Evolutionary conservation across 345 rosid species (phyloP).

Genomic region (Combretum micranthum): DNA sequence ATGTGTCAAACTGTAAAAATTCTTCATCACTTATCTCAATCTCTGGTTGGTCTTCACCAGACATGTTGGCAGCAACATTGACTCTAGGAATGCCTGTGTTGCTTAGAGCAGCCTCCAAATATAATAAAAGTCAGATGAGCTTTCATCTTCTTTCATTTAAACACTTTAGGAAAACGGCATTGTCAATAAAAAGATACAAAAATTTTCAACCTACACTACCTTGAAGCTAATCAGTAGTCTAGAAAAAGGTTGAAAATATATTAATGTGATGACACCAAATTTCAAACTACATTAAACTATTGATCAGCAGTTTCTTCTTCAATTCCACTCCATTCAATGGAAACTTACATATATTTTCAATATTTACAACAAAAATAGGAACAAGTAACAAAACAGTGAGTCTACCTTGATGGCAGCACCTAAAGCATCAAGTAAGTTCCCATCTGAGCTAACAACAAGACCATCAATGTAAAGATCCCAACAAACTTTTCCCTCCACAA

Average conservation of each 20-base stretch:
- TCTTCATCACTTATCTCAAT: constrained; percentile 93
- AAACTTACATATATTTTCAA: no score
- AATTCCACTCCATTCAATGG: no score
- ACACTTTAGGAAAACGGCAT: no score
- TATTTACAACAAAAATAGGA: neutral
- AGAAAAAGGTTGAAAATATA: no score
- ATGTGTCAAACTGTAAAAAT: constrained; percentile 77
- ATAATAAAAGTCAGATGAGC: neutral
- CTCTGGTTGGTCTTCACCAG: constrained; percentile 75
- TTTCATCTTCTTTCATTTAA: no score
- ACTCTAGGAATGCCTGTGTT: constrained; percentile 87
- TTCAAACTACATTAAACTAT: no score
- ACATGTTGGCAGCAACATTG: constrained; percentile 40
- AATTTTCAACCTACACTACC: no score
- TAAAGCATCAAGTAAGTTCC: constrained; percentile 68
- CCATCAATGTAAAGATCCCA: constrained; percentile 94
- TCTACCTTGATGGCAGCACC: constrained; percentile 84
- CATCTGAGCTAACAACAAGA: constrained; percentile 81
- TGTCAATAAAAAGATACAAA: no score
- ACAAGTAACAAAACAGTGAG: neutral
- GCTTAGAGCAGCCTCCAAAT: constrained; percentile 80
- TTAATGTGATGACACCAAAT: no score
- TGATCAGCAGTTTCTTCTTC: no score
- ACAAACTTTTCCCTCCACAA: constrained; percentile 78
- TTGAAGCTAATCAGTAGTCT: no score